Evolutionary conservation across 192 early-diverging fungal genomes (phyloP), one percentile per base, ranked within the genome.

Genomic region (Podila verticillata): DNA sequence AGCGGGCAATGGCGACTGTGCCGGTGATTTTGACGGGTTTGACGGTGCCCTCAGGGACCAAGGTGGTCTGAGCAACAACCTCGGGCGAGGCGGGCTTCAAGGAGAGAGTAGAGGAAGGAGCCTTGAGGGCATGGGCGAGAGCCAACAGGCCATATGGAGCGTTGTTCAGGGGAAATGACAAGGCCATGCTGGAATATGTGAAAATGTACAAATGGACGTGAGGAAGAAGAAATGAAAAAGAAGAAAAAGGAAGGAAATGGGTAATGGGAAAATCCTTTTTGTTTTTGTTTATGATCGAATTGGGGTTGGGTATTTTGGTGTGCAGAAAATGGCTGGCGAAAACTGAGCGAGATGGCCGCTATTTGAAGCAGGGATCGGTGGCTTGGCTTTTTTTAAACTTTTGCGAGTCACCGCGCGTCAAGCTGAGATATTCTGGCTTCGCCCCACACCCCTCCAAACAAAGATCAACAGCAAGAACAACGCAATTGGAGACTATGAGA

Each of bases 111-210:
- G 30, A 5, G 15, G 69, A 29, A 24, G 63, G 63, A 1, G 77
- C 70, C 48, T 57, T 63, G 66, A 66, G 59, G 29, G 70, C 77
- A 34, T 54, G 47, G 26, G 70, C 70, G 47, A 80, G 48, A 19
- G 77, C 77, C 9, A 72, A 35, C 39, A 80, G 68, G 61, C 77
- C 77, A 44, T 67, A 80, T 24, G 77, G 70, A 61, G 77, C 77
- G 61, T 66, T 80, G 77, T 72, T 80, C 65, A 80, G 36, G 39
- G 70, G 77, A 51, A 72, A 80, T 17, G 77, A 80, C 77, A 80
- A 54, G 13, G 70, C 77, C 77, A 80, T 80, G 61, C 22, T 51
- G 60, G 58, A 30, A 5, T 63, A 13, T 35, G 57, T 35, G 48
- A 7, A n/a, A 31, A 31, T 61, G 15, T 44, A 48, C 26, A n/a